Conservation (phyloP, 73 alveolate species). For the Paramecium pentaurelia region DNA sequence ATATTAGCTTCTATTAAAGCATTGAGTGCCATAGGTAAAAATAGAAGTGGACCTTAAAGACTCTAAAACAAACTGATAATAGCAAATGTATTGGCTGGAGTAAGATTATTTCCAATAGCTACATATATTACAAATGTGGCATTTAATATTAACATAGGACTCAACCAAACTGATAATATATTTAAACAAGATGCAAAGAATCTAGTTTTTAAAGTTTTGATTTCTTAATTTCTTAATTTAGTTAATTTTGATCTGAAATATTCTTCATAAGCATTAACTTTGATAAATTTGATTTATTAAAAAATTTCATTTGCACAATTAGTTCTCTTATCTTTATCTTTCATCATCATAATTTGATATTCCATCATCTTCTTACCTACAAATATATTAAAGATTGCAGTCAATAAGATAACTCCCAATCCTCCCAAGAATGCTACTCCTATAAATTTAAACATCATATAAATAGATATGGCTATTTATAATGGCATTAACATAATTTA, state of each 20-base stretch:
- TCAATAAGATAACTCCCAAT: slow-evolving; percentile 45
- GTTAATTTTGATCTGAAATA: slow-evolving; percentile 68
- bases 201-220: not conserved
- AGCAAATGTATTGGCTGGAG: slow-evolving; percentile 36
- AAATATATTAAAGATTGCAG: not conserved
- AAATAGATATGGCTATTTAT: not conserved
- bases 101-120: not conserved
- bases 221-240: not conserved
- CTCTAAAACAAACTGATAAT: not conserved
- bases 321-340: slow-evolving; percentile 84
- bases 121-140: not conserved
- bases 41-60: slow-evolving; percentile 17
- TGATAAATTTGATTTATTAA: slow-evolving; percentile 82
- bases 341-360: slow-evolving; percentile 70
- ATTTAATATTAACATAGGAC: slow-evolving; percentile 52
- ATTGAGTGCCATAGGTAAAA: slow-evolving; percentile 28
- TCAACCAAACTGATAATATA: not conserved
- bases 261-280: slow-evolving; percentile 86
- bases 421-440: slow-evolving; percentile 56
- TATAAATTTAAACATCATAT: slow-evolving; percentile 29
- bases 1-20: slow-evolving; percentile 47
- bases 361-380: slow-evolving; percentile 31
- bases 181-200: not conserved
- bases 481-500: slow-evolving; percentile 33
- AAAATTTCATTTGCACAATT: slow-evolving; percentile 79